Percentiles rank a stretch among this genome's conserved stretches.
Evolutionary conservation across 2,329 filamentous ascomycete species (phyloP).

Genomic region (Diaporthe velutina): DNA sequence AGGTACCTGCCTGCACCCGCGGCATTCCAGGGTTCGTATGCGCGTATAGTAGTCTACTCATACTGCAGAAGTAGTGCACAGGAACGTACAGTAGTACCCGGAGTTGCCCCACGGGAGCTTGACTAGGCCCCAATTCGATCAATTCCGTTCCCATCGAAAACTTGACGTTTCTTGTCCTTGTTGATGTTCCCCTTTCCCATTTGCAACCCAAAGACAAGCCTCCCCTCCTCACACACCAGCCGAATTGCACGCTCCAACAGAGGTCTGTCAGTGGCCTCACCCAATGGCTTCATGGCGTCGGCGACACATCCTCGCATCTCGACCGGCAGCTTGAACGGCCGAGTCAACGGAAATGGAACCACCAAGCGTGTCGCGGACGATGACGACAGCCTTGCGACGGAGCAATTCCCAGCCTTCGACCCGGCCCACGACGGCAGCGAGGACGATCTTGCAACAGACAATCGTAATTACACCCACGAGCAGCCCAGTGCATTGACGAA

Average conservation of each 20-base stretch:
- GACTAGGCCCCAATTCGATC: slow-evolving; percentile 12
- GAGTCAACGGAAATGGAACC: slow-evolving; percentile 34
- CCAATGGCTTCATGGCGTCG: slow-evolving; percentile 41
- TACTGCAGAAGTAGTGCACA: background rate
- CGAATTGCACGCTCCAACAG: background rate
- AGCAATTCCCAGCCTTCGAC: slow-evolving; percentile 41
- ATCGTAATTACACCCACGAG: slow-evolving; percentile 35
- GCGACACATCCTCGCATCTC: slow-evolving; percentile 32
- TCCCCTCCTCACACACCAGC: background rate
- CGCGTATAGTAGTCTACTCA: background rate
- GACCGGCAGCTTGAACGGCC: slow-evolving; percentile 34
- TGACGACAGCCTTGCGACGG: slow-evolving; percentile 37
- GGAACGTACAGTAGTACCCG: slow-evolving; percentile 17
- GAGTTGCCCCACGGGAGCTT: slow-evolving; percentile 23
- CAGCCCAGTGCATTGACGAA: background rate
- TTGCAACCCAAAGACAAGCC: background rate
- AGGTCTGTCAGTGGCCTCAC: slow-evolving; percentile 34
- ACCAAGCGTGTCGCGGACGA: slow-evolving; percentile 32
- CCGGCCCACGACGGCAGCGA: slow-evolving; percentile 38
- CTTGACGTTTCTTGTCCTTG: background rate
- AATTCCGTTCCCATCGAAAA: slow-evolving; percentile 14
- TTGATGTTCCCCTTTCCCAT: slow-evolving; percentile 13
- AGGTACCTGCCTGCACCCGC: background rate
- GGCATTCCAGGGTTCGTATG: background rate
- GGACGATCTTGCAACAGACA: slow-evolving; percentile 24